Percentiles rank a stretch among this genome's conserved stretches.
Evolutionary conservation across 2,329 filamentous ascomycete genomes (phyloP).

Genomic region (Diaporthe destruens): DNA sequence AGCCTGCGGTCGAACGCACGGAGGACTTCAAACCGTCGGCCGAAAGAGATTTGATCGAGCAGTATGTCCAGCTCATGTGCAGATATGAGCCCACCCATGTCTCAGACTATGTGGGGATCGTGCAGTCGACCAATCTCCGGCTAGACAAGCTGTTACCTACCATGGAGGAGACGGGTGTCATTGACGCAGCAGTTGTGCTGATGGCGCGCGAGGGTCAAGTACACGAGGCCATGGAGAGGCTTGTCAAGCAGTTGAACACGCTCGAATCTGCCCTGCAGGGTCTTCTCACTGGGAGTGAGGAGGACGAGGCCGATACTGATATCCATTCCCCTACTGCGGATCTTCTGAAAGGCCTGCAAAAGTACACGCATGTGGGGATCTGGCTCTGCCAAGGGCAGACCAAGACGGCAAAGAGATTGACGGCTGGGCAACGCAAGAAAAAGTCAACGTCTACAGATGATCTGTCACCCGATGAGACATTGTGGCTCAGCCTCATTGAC

Average conservation of each 20-base stretch:
- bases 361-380: constrained; percentile 92
- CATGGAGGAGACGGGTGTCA: constrained; percentile 89
- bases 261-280: constrained; percentile 84
- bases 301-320: constrained; percentile 65
- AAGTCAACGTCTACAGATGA: constrained; percentile 57
- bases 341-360: constrained; percentile 82
- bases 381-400: constrained; percentile 94
- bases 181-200: constrained; percentile 92
- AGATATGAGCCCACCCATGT: constrained; percentile 85
- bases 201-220: constrained; percentile 91
- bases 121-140: constrained; percentile 82
- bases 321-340: constrained; percentile 77
- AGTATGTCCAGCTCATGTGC: constrained; percentile 93
- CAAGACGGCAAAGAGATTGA: constrained; percentile 65
- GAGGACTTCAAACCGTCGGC: constrained; percentile 51
- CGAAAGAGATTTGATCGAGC: constrained; percentile 77
- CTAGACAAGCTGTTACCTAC: constrained; percentile 85
- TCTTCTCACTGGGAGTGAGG: constrained; percentile 72
- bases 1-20: constrained; percentile 61
- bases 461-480: constrained; percentile 65
- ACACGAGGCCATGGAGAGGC: constrained; percentile 83
- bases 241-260: constrained; percentile 83
- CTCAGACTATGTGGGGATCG: constrained; percentile 82
- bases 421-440: constrained; percentile 64
- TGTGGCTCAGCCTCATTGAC: constrained; percentile 74